Base-by-base conservation (phyloP, 805 yeast genomes). In the Barnettozyma californica region DNA sequence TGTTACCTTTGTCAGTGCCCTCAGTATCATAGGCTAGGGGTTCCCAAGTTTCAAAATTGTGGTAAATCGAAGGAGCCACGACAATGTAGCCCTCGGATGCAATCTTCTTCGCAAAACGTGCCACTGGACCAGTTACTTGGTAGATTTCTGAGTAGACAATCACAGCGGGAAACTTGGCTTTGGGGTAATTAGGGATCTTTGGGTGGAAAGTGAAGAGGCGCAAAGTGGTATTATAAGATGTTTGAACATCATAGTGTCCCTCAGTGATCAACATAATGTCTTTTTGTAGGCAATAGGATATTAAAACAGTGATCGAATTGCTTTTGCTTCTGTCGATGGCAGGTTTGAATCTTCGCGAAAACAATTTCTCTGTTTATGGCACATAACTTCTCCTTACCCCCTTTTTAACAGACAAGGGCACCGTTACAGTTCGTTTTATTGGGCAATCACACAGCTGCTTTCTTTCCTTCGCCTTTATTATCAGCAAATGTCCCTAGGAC, bases 101-200 rank as follows among this genome's bases (percentile, higher is more conserved):
- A 58, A 86, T 86, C 55, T 77, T 82, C 57, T 83, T 83, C 27
- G 88, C 92, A 60, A 86, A 82, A 52, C 94, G 69, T 6, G 85
- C 68, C 26, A 86, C 95, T 4, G 95, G 94, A 0, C 95, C 95
- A 8, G 88, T 82, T 14, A 72, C 92, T 65, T 87, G 95, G 65
- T 86, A 86, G 55, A 86, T 86, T 64, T 86, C 95, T 47, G 87
- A 80, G 67, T 80, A 86, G 14, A 85, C 87, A 31, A 87, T 66
- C 2, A 87, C 94, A 36, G 86, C 95, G 1, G 95, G 94, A 60
- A 85, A 86, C 61, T 80, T 82, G 48, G 87, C 94, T 36, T 74
- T 66, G n/a, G 94, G 92, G 66, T 83, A 85, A 47, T 82, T 82
- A 36, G 82, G 77, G 45, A 86, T 74, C 55, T 73, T 76, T 13